Percentiles rank a stretch among this genome's conserved stretches.
phyloP scores from a whole-genome alignment of 2,329 filamentous ascomycete genomes.

The Sodiomyces alkalinus region DNA sequence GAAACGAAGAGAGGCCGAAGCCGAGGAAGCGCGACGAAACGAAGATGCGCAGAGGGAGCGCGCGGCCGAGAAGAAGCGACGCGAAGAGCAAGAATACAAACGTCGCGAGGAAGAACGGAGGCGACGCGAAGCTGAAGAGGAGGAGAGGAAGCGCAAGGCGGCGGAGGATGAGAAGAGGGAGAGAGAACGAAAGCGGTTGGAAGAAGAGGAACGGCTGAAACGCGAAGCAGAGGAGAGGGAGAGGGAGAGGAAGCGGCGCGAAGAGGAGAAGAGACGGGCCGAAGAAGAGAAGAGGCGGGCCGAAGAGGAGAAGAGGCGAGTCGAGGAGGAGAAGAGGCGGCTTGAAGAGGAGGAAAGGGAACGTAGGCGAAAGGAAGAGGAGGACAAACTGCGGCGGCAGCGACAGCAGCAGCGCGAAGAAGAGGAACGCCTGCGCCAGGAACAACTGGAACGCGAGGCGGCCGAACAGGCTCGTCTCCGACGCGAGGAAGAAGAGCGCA shows the following conservation, averaged over 20 bases:
- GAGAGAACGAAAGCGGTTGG: conserved; percentile 19
- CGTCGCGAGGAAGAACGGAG: conserved; percentile 9
- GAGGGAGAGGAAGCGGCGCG: conserved; percentile 14
- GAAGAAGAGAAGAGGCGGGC: conserved; percentile 10
- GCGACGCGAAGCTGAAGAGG: conserved; percentile 20
- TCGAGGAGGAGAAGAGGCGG: conserved; percentile 15
- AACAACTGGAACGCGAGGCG: conserved; percentile 30
- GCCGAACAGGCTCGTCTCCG: conserved; percentile 32
- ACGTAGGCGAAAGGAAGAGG: conserved; percentile 20
- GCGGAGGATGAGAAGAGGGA: conserved; percentile 11
- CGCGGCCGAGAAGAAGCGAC: conserved; percentile 8
- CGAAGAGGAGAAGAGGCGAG: conserved; percentile 7
- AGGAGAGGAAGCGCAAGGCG: conserved; percentile 10
- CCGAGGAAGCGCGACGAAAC: conserved; percentile 15
- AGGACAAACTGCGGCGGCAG: too few species aligned
- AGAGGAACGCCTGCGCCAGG: conserved; percentile 27
- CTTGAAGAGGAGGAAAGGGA: conserved; percentile 20
- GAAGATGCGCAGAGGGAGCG: conserved; percentile 9
- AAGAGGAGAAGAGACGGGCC: conserved; percentile 17
- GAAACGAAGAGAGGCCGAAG: conserved; percentile 16
- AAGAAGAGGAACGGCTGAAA: too few species aligned
- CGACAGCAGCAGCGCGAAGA: conserved; percentile 24
- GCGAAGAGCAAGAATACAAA: background rate
- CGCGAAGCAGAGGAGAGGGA: conserved; percentile 8
- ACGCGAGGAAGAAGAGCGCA: conserved; percentile 36